Evolutionary conservation across 257 asterid genomes (phyloP), one percentile per base, ranked within the genome.

Genomic region (Thymus quinquecostatus): DNA sequence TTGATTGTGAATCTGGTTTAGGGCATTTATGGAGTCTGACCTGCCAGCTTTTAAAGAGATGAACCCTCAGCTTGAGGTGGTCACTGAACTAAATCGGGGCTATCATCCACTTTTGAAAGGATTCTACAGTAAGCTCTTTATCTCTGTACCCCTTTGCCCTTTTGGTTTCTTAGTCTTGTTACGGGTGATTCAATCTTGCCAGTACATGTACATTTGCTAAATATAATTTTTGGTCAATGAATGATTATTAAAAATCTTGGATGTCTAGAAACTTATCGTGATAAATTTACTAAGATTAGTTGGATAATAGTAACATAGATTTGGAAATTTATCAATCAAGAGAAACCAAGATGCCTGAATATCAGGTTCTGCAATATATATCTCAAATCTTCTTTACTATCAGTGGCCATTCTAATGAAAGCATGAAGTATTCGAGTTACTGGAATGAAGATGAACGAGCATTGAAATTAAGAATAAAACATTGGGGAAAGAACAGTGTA

Each of bases 1-100:
- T 2, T 13, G 53, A n/a, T 43, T 68, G 56, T 63, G n/a, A 54
- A 36, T 71, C 71, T 77, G 75, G 66, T 79, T 50, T 81, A 91
- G 97, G 86, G 91, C 84, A 77, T 94, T 91, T 68, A 84, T 94
- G 95, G 95, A 94, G 63, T 81, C 97, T 70, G 76, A 87, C 57
- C 72, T 94, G 80, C 87, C 90, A 12, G 88, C 91, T 47, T 84
- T 94, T 47, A 87, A 60, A 65, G 91, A 91, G 75, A 75, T 70
- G 71, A 89, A 83, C 63, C 95, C 96, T 59, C 98, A 91, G 68
- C 95, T 94, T 77, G 96, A 94, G 84, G 97, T 94, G 64, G 82
- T 91, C 36, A 74, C 92, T 27, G 96, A 91, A 77, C 92, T 91
- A 41, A 91, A 81, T 71, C 95, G 96, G 63, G 96, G 98, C 70